These are phyloP conservation scores for Amorphotheca resinae DNA, from an alignment of 495 filamentous ascomycete species.

Conservation along the genomic window DNA sequence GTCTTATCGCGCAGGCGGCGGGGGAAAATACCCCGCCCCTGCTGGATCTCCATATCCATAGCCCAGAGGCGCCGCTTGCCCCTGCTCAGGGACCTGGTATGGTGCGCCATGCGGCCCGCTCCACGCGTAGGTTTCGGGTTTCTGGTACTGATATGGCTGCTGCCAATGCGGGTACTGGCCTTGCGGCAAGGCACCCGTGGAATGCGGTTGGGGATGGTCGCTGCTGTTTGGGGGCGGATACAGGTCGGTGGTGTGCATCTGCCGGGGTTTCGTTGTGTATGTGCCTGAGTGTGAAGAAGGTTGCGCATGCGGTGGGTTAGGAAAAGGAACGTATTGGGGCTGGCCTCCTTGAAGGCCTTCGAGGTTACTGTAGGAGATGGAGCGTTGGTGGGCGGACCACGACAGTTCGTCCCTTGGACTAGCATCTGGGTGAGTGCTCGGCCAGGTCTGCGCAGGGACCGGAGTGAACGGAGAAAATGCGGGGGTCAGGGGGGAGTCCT, in stretches of 20 bases:
- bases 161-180: constrained; percentile 14
- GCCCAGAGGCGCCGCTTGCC: constrained; percentile 1
- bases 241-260: constrained; percentile 14
- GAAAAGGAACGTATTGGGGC: constrained; percentile 10
- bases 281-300: constrained; percentile 7
- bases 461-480: constrained; percentile 21
- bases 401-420: constrained; percentile 19
- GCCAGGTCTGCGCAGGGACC: constrained; percentile 17
- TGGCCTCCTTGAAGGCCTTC: constrained; percentile 15
- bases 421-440: constrained; percentile 11
- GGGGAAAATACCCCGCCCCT: constrained; percentile 14
- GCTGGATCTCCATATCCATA: constrained; percentile 18
- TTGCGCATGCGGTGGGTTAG: constrained; percentile 6
- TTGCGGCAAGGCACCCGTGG: constrained; percentile 12
- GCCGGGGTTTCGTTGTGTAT: constrained; percentile 16
- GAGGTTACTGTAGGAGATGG: constrained; percentile 21
- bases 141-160: constrained; percentile 19
- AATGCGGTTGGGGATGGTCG: constrained; percentile 8
- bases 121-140: constrained; percentile 10
- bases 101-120: constrained; percentile 8
- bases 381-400: constrained; percentile 21
- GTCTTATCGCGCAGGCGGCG: constrained; percentile 10
- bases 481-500: constrained; percentile 21
- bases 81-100: constrained; percentile 4
- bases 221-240: constrained; percentile 14